Conservation (phyloP, 163 green algal genomes). For the Scenedesmus sp. region DNA sequence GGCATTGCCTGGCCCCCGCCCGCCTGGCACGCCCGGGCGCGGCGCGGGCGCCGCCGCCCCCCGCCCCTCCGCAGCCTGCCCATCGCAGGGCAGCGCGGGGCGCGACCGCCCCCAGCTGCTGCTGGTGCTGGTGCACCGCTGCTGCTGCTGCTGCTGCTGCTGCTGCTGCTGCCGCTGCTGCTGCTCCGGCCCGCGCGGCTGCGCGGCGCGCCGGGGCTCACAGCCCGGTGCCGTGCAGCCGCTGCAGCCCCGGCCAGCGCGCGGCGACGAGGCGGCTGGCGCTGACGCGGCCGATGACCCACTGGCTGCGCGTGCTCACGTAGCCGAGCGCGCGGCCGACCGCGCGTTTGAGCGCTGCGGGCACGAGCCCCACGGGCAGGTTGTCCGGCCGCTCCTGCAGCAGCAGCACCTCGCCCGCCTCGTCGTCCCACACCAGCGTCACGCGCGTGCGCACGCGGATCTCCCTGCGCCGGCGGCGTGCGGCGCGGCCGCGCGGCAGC, state of each 20-base stretch:
- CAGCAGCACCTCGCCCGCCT: slow-evolving; percentile 35
- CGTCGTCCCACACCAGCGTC: slow-evolving; percentile 41
- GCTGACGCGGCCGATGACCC: slow-evolving; percentile 15
- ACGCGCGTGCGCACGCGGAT: slow-evolving; percentile 31
- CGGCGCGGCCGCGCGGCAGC: too few relatives aligned
- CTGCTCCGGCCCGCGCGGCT: neutral
- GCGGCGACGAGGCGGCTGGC: slow-evolving; percentile 2
- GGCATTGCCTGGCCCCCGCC: neutral
- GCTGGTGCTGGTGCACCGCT: slow-evolving; percentile 3
- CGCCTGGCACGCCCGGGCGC: neutral
- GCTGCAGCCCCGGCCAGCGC: slow-evolving; percentile 9
- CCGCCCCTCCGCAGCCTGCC: neutral
- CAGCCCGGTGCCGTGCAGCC: slow-evolving; percentile 25
- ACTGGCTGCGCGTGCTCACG: slow-evolving; percentile 27
- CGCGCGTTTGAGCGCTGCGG: slow-evolving; percentile 7
- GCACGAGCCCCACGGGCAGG: slow-evolving; percentile 32
- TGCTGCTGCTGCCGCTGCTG: slow-evolving; percentile 24
- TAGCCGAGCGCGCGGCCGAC: slow-evolving; percentile 6
- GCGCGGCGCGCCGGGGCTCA: neutral
- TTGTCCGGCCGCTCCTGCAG: slow-evolving; percentile 41
- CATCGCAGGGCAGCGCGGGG: neutral
- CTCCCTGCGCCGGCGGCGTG: slow-evolving; percentile 1
- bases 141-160: slow-evolving; percentile 3
- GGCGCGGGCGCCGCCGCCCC: neutral
- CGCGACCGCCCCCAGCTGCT: neutral